Conservation (phyloP, 2,329 filamentous ascomycete species). For the Metarhizium guizhouense region DNA sequence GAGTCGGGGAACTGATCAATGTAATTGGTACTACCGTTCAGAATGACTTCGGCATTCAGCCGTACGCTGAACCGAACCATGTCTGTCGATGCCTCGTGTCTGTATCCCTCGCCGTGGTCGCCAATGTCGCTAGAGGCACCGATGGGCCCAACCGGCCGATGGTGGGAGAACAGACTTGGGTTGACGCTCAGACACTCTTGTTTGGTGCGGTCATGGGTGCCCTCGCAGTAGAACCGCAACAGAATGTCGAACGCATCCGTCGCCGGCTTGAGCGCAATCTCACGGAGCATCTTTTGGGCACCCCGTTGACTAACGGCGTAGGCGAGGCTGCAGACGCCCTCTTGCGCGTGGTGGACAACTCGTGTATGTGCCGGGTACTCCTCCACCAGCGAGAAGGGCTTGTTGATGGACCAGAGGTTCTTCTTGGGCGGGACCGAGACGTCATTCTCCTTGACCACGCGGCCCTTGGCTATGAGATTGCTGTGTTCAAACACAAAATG, state of each 20-base stretch:
- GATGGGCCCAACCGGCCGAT: constrained; percentile 28
- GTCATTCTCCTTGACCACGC: constrained; percentile 24
- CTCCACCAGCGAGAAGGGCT: constrained; percentile 24
- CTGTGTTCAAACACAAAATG: constrained; percentile 16
- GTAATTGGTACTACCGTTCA: constrained; percentile 22
- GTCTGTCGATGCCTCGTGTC: constrained; percentile 20
- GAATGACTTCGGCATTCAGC: constrained; percentile 29
- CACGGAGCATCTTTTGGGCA: constrained; percentile 31
- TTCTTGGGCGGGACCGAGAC: constrained; percentile 23
- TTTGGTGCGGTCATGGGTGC: constrained; percentile 20
- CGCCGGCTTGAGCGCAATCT: constrained; percentile 32
- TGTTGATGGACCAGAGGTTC: constrained; percentile 23
- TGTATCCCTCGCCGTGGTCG: constrained; percentile 20
- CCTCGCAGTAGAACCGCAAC: constrained; percentile 37
- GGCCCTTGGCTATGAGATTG: constrained; percentile 16
- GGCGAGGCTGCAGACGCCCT: constrained; percentile 30
- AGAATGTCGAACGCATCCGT: constrained; percentile 33
- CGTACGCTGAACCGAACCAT: constrained; percentile 31
- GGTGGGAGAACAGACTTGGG: constrained; percentile 37
- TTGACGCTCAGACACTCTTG: constrained; percentile 31
- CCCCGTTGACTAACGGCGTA: constrained; percentile 37
- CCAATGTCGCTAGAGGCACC: constrained; percentile 27
- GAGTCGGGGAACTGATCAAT: constrained; percentile 13
- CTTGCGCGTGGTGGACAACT: constrained; percentile 31
- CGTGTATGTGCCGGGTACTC: constrained; percentile 32